phyloP scores from a whole-genome alignment of 192 early-diverging fungal genomes.

The Dimargaris verticillata region DNA sequence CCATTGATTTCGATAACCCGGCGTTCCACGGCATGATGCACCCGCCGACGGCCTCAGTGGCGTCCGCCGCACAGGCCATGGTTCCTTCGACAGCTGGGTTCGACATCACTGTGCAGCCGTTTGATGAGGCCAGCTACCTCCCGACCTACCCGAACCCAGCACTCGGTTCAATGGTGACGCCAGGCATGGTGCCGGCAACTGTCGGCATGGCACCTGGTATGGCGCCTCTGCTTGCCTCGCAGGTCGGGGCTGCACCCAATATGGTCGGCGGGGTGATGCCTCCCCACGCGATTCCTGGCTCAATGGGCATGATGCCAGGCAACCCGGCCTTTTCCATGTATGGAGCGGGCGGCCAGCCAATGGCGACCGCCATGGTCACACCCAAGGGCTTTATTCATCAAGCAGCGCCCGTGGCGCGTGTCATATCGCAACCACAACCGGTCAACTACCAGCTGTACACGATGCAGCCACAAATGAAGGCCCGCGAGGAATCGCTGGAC shows the following conservation, averaged over 20 bases:
- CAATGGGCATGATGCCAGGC: not conserved
- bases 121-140: not conserved
- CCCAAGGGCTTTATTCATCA: slow-evolving; percentile 7
- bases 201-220: too few relatives aligned
- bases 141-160: not conserved
- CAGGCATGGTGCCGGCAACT: not conserved
- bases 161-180: not conserved
- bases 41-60: too few relatives aligned
- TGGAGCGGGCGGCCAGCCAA: not conserved
- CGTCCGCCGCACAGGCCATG: too few relatives aligned
- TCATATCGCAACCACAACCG: not conserved
- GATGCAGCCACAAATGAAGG: slow-evolving; percentile 8
- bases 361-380: not conserved
- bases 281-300: not conserved
- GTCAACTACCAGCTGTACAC: slow-evolving; percentile 2
- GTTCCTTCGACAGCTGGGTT: not conserved
- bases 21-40: too few relatives aligned
- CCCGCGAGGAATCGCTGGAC: slow-evolving; percentile 6
- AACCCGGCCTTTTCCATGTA: not conserved
- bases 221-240: too few relatives aligned
- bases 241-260: too few relatives aligned
- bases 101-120: slow-evolving; percentile 9
- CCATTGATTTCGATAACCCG: not conserved
- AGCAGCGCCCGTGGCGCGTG: not conserved
- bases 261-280: not conserved